These are phyloP conservation scores for Limonium bicolor DNA, from an alignment of 148 eudicot species.

Conservation along the genomic window DNA sequence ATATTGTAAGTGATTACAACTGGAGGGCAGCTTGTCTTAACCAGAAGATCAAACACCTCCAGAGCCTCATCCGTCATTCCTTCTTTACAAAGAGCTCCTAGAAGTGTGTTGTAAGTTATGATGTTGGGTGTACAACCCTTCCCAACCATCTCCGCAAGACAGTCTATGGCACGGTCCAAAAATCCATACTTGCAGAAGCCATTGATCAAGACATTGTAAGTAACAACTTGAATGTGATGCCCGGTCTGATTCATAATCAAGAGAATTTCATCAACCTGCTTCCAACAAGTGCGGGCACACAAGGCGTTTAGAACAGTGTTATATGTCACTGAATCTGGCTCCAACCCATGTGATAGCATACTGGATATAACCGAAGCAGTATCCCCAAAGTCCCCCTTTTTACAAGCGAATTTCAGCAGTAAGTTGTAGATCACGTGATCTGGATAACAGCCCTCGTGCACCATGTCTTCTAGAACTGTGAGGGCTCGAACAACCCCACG, in stretches of 20 bases:
- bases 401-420: constrained; percentile 38
- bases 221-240: constrained; percentile 35
- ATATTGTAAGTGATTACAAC: constrained; percentile 53
- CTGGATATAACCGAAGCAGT: constrained; percentile 27
- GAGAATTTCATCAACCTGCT: constrained; percentile 52
- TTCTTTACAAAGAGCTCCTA: constrained; percentile 61
- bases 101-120: constrained; percentile 62
- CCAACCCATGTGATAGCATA: constrained; percentile 44
- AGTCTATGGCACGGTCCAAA: constrained; percentile 60
- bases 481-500: constrained; percentile 46
- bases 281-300: constrained; percentile 39
- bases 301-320: constrained; percentile 68
- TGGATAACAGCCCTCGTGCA: constrained; percentile 71
- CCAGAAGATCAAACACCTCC: constrained; percentile 30
- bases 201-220: constrained; percentile 73
- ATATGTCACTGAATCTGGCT: constrained; percentile 54
- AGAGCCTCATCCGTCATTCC: constrained; percentile 55
- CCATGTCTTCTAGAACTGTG: constrained; percentile 59
- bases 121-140: constrained; percentile 39
- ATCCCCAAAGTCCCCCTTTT: constrained; percentile 32
- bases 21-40: constrained; percentile 32
- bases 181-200: constrained; percentile 69
- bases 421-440: constrained; percentile 61
- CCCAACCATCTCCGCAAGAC: constrained; percentile 50
- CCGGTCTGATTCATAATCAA: constrained; percentile 46